These are phyloP conservation scores for Myriosclerotinia duriaeana DNA, from an alignment of 2,329 filamentous ascomycete species.

Conservation along the genomic window DNA sequence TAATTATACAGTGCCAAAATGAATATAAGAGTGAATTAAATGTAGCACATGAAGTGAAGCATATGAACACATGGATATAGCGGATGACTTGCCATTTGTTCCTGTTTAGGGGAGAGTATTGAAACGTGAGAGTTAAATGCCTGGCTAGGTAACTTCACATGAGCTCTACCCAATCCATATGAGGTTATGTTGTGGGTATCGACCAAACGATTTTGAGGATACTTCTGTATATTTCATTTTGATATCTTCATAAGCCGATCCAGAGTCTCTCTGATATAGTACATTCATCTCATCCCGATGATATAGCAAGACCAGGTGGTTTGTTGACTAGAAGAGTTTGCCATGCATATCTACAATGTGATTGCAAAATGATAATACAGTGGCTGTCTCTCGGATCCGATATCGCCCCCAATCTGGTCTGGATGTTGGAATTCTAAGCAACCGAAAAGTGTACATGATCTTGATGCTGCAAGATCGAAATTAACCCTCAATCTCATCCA, in stretches of 20 bases:
- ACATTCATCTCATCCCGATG: conserved; percentile 13
- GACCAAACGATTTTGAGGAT: background rate
- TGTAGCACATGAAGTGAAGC: background rate
- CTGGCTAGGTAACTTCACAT: conserved; percentile 13
- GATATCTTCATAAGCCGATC: background rate
- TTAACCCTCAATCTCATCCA: conserved; percentile 44
- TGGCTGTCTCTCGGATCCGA: background rate
- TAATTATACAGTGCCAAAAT: background rate
- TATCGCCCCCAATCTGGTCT: background rate
- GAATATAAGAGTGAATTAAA: background rate
- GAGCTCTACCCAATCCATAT: background rate
- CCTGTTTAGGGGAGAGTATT: background rate
- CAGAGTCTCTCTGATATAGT: conserved; percentile 17
- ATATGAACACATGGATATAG: background rate
- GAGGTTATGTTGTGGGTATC: background rate
- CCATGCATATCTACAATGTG: background rate
- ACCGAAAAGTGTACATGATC: background rate
- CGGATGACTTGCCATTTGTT: background rate
- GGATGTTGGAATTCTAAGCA: background rate
- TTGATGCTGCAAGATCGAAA: background rate
- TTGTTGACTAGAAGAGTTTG: conserved; percentile 6
- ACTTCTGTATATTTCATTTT: conserved; percentile 13
- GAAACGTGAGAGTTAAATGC: background rate
- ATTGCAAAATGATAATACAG: background rate
- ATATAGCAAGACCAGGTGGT: background rate